phyloP scores from a whole-genome alignment of 2,329 filamentous ascomycete species.

The Colletotrichum melonis region DNA sequence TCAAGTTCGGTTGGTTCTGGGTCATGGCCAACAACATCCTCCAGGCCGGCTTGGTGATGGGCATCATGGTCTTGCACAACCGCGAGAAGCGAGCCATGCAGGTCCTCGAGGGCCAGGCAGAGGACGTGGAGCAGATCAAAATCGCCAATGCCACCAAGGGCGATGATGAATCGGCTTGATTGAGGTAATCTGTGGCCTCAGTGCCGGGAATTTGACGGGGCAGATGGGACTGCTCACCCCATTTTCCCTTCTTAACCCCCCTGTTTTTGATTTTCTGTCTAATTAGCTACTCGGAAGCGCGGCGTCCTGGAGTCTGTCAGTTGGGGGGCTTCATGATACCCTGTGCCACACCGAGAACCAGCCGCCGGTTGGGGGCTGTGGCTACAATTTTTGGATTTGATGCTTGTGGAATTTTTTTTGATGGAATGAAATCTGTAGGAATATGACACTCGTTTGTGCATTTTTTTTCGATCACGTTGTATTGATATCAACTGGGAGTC shows the following conservation, averaged over 20 bases:
- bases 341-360: conserved; percentile 11
- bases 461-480: too few species aligned
- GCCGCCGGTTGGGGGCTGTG: conserved; percentile 16
- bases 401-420: neutral
- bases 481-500: too few species aligned
- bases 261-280: neutral
- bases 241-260: neutral
- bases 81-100: conserved; percentile 21
- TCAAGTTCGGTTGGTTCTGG: conserved; percentile 25
- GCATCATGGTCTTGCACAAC: conserved; percentile 28
- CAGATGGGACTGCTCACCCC: neutral
- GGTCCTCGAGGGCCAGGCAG: conserved; percentile 10
- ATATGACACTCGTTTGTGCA: too few species aligned
- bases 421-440: too few species aligned
- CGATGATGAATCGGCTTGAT: conserved; percentile 8
- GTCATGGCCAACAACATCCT: conserved; percentile 23
- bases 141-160: conserved; percentile 10
- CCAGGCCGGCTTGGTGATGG: conserved; percentile 11
- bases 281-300: conserved; percentile 16
- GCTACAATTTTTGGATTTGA: neutral
- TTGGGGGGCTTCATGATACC: conserved; percentile 25
- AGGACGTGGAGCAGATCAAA: conserved; percentile 19
- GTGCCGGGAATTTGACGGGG: neutral
- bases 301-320: conserved; percentile 28
- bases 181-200: too few species aligned